phyloP scores from a whole-genome alignment of 192 early-diverging fungal genomes.

The Gaertneriomyces sp. region DNA sequence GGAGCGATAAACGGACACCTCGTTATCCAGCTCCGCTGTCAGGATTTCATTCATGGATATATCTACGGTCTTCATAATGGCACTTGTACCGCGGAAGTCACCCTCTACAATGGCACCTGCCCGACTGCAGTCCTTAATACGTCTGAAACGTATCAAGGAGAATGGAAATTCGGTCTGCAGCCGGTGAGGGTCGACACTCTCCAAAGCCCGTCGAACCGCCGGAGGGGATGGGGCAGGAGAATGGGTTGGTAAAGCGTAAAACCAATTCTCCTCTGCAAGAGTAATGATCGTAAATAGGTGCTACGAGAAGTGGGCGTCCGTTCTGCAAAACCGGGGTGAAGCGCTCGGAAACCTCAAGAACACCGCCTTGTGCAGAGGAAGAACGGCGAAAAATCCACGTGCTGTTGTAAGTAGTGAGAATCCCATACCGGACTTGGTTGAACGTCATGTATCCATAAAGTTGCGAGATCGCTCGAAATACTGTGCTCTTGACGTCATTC shows the following conservation, averaged over 20 bases:
- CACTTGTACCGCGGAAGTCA: background rate
- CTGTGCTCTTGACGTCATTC: background rate
- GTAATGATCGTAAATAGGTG: background rate
- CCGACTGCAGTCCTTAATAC: slow-evolving; percentile 1
- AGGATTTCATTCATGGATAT: background rate
- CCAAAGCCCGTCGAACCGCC: background rate
- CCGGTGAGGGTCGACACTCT: background rate
- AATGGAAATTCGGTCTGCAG: background rate
- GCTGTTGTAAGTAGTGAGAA: slow-evolving; percentile 11
- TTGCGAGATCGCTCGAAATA: slow-evolving; percentile 1
- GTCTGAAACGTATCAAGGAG: background rate
- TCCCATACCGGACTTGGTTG: slow-evolving; percentile 11
- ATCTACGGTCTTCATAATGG: slow-evolving; percentile 1
- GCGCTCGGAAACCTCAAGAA: too few relatives aligned
- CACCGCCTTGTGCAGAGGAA: background rate
- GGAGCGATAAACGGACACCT: background rate
- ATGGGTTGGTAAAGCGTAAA: background rate
- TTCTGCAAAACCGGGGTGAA: too few relatives aligned
- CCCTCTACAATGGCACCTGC: slow-evolving; percentile 7
- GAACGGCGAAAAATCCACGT: slow-evolving; percentile 5
- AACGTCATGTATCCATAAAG: slow-evolving; percentile 24
- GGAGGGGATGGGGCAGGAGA: background rate
- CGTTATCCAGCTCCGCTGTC: background rate
- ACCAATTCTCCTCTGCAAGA: slow-evolving; percentile 1
- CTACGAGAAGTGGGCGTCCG: too few relatives aligned